phyloP scores from a whole-genome alignment of 23 red algal species.

The Chondrus crispus region DNA sequence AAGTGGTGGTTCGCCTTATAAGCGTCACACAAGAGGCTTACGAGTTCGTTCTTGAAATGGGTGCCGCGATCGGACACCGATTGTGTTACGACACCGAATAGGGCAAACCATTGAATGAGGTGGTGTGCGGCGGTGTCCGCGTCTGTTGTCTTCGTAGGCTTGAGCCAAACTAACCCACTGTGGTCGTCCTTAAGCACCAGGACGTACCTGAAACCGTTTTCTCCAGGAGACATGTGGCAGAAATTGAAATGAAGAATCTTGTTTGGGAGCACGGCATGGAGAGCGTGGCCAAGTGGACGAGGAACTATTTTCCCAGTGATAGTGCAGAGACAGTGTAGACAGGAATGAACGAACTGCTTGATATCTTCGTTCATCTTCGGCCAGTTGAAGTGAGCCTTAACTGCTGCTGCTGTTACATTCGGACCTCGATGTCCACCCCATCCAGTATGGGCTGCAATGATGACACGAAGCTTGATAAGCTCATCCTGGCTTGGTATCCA shows the following conservation, averaged over 20 bases:
- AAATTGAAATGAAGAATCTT: slow-evolving; percentile 26
- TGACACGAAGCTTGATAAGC: not conserved
- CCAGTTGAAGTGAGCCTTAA: not conserved
- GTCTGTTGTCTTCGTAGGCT: not conserved
- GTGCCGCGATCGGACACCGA: not conserved
- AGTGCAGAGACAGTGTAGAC: slow-evolving; percentile 13
- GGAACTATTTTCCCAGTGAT: not conserved
- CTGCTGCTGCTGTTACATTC: not conserved
- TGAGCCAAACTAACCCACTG: not conserved
- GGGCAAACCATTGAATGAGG: not conserved
- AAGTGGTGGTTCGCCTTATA: not conserved
- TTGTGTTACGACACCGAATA: not conserved
- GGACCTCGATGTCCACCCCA: not conserved
- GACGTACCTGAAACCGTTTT: not conserved
- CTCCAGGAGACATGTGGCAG: not conserved
- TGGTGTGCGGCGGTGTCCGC: not conserved
- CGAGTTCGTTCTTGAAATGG: slow-evolving; percentile 15
- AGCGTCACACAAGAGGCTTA: not conserved
- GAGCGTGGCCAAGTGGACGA: not conserved
- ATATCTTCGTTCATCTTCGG: not conserved
- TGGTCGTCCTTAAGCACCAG: slow-evolving; percentile 26
- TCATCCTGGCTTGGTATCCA: slow-evolving; percentile 5
- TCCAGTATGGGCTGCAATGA: slow-evolving; percentile 13
- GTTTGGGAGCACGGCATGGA: not conserved
- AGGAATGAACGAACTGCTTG: slow-evolving; percentile 10